Evolutionary conservation across 169 alveolate species (phyloP).

Genomic region (Cryptosporidium sp.): DNA sequence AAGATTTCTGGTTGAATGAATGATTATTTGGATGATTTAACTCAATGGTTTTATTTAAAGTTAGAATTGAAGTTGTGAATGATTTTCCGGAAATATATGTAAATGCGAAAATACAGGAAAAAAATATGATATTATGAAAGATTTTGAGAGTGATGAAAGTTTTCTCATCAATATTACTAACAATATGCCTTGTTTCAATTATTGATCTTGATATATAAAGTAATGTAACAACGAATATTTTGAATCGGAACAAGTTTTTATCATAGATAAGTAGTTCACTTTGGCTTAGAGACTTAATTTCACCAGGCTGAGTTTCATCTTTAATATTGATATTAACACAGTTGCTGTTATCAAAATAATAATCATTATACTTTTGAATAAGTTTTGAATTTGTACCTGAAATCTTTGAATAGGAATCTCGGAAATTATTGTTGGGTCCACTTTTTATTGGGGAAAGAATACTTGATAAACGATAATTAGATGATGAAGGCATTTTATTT

Average conservation of each 20-base stretch:
- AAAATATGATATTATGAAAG: background rate
- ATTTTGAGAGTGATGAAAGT: background rate
- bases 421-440: background rate
- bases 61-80: conserved; percentile 12
- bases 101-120: conserved; percentile 17
- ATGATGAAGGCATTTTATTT: background rate
- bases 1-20: background rate
- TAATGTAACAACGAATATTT: background rate
- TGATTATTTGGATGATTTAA: background rate
- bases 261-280: background rate
- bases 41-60: background rate
- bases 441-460: conserved; percentile 4
- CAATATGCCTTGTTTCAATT: background rate
- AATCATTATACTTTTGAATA: background rate
- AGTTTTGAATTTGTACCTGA: background rate
- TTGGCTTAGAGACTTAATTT: background rate
- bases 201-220: conserved; percentile 18
- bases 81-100: conserved; percentile 39
- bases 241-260: conserved; percentile 22
- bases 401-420: background rate
- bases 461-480: conserved; percentile 3
- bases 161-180: background rate
- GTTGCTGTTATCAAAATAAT: background rate
- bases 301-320: background rate
- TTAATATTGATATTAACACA: background rate